phyloP scores from a whole-genome alignment of 768 basidiomycete species.

The Russula lepida region DNA sequence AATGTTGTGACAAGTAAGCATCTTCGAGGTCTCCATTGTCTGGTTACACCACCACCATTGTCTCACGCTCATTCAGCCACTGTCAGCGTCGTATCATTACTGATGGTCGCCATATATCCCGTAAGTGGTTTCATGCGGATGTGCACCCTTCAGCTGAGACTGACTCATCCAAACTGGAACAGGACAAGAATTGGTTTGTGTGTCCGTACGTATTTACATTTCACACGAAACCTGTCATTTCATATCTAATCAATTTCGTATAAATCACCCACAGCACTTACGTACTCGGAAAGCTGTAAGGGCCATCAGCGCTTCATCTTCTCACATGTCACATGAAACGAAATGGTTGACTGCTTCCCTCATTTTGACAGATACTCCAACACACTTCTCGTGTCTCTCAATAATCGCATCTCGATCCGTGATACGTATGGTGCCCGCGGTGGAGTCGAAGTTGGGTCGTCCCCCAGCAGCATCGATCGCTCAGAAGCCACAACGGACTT shows the following conservation, averaged over 20 bases:
- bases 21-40: too few species aligned
- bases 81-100: background rate
- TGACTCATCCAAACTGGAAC: background rate
- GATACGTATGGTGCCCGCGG: background rate
- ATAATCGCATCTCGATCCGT: conserved; percentile 17
- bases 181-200: conserved; percentile 3
- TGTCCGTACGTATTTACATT: conserved; percentile 5
- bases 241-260: background rate
- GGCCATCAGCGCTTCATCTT: background rate
- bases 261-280: background rate
- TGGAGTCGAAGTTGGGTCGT: background rate
- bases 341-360: background rate
- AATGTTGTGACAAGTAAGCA: conserved; percentile 19
- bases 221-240: background rate
- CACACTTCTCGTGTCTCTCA: conserved; percentile 25
- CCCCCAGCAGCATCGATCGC: background rate
- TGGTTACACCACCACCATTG: too few species aligned
- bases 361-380: conserved; percentile 21
- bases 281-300: conserved; percentile 16
- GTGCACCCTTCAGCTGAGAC: background rate
- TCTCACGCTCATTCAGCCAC: background rate
- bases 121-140: background rate
- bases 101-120: background rate
- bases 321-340: too few species aligned
- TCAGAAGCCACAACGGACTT: background rate